Evolutionary conservation across 75 land plant genomes (phyloP).

Genomic region (Isoetes taiwanensis): DNA sequence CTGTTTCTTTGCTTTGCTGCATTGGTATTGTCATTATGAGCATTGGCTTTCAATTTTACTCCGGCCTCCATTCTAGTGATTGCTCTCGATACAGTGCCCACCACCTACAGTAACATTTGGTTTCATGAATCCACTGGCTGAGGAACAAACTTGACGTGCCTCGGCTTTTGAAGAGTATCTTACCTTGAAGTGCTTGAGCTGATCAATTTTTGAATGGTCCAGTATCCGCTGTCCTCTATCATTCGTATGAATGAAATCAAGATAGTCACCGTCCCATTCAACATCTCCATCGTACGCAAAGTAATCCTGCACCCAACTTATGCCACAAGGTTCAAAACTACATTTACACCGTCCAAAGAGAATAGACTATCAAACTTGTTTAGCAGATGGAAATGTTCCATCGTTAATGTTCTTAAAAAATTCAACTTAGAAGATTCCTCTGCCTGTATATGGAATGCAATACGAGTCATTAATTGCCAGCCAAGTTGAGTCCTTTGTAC

Average conservation of each 20-base stretch:
- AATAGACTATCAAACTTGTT: too few species aligned
- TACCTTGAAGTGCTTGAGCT: constrained; percentile 26
- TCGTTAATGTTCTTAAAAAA: too few species aligned
- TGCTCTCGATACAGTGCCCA: constrained; percentile 14
- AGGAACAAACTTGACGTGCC: not conserved
- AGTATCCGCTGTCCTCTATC: constrained; percentile 24
- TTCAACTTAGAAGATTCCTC: too few species aligned
- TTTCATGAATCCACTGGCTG: not conserved
- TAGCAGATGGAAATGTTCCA: too few species aligned
- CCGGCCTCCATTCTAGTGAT: constrained; percentile 16
- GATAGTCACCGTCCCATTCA: constrained; percentile 37
- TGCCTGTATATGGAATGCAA: too few species aligned
- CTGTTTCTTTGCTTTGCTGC: not conserved
- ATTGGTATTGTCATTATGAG: not conserved
- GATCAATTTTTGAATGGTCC: constrained; percentile 37
- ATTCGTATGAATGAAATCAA: constrained; percentile 34
- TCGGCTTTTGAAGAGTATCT: not conserved
- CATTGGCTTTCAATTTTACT: constrained; percentile 9
- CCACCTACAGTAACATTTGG: constrained; percentile 6
- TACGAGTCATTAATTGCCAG: too few species aligned
- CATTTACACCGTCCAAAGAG: too few species aligned
- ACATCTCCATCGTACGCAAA: constrained; percentile 39
- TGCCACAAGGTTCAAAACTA: too few species aligned
- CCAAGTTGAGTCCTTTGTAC: too few species aligned
- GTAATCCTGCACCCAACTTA: constrained; percentile 31